Percentiles rank a stretch among this genome's conserved stretches.
phyloP scores from a whole-genome alignment of 495 filamentous ascomycete genomes.

The Neurospora tetrasperma region DNA sequence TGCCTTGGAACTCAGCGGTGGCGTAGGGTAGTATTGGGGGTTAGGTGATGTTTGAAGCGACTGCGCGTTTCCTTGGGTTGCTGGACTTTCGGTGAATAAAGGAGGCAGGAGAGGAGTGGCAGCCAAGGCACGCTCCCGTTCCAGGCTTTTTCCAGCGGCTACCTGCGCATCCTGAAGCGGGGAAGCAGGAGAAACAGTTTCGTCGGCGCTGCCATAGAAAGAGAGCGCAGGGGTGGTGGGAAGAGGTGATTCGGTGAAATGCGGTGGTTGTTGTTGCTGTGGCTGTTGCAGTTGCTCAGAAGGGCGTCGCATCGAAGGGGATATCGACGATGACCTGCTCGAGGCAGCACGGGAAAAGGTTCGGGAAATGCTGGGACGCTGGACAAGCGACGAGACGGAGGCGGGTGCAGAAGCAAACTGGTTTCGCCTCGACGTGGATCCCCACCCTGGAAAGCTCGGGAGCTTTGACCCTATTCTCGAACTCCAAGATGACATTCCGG shows the following conservation, averaged over 20 bases:
- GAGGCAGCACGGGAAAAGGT: conserved; percentile 44
- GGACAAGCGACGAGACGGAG: conserved; percentile 34
- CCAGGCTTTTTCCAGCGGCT: conserved; percentile 37
- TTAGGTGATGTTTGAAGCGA: conserved; percentile 54
- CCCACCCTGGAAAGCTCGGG: conserved; percentile 60
- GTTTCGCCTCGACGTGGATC: conserved; percentile 41
- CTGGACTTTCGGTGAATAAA: conserved; percentile 47
- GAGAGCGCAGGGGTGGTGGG: conserved; percentile 59
- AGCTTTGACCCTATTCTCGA: conserved; percentile 60
- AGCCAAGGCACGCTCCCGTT: conserved; percentile 52
- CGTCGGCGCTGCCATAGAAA: conserved; percentile 51
- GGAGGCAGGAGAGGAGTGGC: conserved; percentile 79
- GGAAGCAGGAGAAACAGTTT: conserved; percentile 23
- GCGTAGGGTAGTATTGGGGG: conserved; percentile 46
- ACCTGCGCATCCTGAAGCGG: conserved; percentile 52
- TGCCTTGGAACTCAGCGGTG: conserved; percentile 69
- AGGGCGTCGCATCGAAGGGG: conserved; percentile 41
- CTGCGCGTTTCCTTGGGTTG: conserved; percentile 20
- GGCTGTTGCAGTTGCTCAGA: conserved; percentile 28
- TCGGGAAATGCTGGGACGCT: conserved; percentile 29
- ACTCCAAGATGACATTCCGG: conserved; percentile 52
- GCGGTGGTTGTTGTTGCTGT: neutral
- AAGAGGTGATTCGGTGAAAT: conserved; percentile 34
- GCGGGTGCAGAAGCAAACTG: conserved; percentile 36
- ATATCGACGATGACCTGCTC: conserved; percentile 59